Evolutionary conservation across 331 rosid genomes (phyloP), one percentile per base, ranked within the genome.

Genomic region (Pyrus hybrid): DNA sequence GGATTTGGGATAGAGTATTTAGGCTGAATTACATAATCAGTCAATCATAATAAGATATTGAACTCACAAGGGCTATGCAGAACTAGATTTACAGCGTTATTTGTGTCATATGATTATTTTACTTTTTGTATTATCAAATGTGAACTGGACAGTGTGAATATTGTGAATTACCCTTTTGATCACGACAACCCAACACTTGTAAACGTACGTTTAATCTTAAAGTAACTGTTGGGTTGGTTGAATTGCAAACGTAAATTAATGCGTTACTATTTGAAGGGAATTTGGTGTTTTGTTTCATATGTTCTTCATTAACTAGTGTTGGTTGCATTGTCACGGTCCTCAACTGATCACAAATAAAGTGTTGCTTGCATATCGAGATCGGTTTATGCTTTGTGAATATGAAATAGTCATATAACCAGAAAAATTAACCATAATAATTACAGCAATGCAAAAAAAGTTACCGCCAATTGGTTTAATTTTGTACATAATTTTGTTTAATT

Each of bases 111-210:
- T 51, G 57, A 13, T 17, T 43, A 6, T 6, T 51, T 51, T 51
- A 18, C 3, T 3, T 18, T 51, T 51, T 7, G 22, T 51, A 0
- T 51, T 51, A 51, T 18, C 7, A 51, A 53, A 12, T 12, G 16
- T 12, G 49, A 43, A 43, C 1, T 0, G 0, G 49, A 43, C 0
- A 11, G 0, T 43, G 16, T 43, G 16, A 43, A 43, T 12, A 43
- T 0, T 43, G 14, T 43, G 49, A 43, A 43, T 43, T 43, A 43
- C 58, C 22, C 4, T 53, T 17, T 18, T 53, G n/a, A 53, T 2
- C 58, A 53, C 4, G 4, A 51, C 21, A 53, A 18, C n/a, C 21
- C 9, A 17, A n/a, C 56, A 49, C 58, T 53, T 51, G 9, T 1
- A 53, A 53, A 53, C 4, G 22, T 2, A 18, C 8, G 2, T 7